A percentile compares a stretch with the other conserved stretches of the same genome.
phyloP scores from a whole-genome alignment of 2,329 filamentous ascomycete species.

The Botrytis pseudocinerea region DNA sequence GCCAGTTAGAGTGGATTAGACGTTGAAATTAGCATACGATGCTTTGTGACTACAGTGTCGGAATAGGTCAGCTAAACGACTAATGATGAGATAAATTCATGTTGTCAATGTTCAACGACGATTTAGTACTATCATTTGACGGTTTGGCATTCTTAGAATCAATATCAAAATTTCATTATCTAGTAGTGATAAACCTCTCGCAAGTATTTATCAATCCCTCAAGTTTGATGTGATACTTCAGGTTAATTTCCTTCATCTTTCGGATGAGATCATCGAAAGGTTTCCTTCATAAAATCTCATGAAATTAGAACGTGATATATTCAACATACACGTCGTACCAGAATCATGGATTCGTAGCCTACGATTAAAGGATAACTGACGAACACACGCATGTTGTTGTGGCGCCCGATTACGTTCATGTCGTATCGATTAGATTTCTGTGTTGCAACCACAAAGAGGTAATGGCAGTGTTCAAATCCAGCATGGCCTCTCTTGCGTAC shows the following conservation, averaged over 20 bases:
- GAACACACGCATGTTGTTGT: not conserved
- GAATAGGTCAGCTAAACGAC: not conserved
- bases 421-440: not conserved
- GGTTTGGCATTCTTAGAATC: not conserved
- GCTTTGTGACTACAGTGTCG: not conserved
- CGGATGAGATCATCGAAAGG: not conserved
- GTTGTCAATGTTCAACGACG: not conserved
- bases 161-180: not conserved
- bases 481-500: not conserved
- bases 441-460: not conserved
- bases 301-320: not conserved
- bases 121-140: not conserved
- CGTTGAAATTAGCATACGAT: not conserved
- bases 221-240: not conserved
- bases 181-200: not conserved
- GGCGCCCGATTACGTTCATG: not conserved
- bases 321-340: not conserved
- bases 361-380: not conserved
- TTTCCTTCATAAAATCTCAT: not conserved
- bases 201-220: not conserved
- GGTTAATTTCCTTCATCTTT: not conserved
- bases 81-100: not conserved
- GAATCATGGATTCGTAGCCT: not conserved
- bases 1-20: constrained; percentile 4
- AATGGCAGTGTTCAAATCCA: not conserved